Percentiles rank a stretch among this genome's conserved stretches.
These are phyloP conservation scores for Kalmusia sp. DNA, from an alignment of 2,329 filamentous ascomycete genomes.

Conservation along the genomic window DNA sequence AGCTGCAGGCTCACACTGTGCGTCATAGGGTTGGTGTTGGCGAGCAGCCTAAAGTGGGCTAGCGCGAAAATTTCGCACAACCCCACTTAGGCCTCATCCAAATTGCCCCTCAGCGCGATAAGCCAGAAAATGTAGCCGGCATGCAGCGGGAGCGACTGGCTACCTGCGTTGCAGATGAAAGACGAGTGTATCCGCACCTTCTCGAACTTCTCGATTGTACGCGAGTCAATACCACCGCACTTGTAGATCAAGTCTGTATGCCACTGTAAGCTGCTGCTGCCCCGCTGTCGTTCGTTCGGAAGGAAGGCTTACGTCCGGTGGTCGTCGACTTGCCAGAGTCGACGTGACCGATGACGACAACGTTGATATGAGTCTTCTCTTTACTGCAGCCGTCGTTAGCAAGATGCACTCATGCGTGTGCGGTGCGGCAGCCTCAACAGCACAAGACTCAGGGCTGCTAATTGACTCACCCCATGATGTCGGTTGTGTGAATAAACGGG, in stretches of 20 bases:
- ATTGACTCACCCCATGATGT: conserved; percentile 67
- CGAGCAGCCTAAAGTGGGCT: conserved; percentile 36
- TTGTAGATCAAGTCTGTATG: conserved; percentile 97
- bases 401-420: conserved; percentile 15
- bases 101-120: conserved; percentile 47
- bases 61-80: conserved; percentile 49
- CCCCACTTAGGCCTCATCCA: conserved; percentile 44
- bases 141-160: conserved; percentile 24
- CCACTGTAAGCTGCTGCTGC: conserved; percentile 42
- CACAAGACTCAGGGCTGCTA: conserved; percentile 27
- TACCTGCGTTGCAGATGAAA: conserved; percentile 20
- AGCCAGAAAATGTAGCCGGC: conserved; percentile 40
- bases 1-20: conserved; percentile 25
- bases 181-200: conserved; percentile 73
- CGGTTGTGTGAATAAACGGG: conserved; percentile 47
- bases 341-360: conserved; percentile 99
- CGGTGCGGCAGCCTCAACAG: conserved; percentile 11
- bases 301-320: conserved; percentile 71
- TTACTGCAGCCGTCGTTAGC: conserved; percentile 69
- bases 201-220: conserved; percentile 99
- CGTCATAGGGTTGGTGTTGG: conserved; percentile 42
- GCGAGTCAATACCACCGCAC: conserved; percentile 99
- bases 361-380: conserved; percentile 91
- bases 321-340: conserved; percentile 99
- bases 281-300: conserved; percentile 37